Percentiles rank a stretch among this genome's conserved stretches.
These are phyloP conservation scores for Amanita rubescens DNA, from an alignment of 768 basidiomycete species.

Conservation along the genomic window DNA sequence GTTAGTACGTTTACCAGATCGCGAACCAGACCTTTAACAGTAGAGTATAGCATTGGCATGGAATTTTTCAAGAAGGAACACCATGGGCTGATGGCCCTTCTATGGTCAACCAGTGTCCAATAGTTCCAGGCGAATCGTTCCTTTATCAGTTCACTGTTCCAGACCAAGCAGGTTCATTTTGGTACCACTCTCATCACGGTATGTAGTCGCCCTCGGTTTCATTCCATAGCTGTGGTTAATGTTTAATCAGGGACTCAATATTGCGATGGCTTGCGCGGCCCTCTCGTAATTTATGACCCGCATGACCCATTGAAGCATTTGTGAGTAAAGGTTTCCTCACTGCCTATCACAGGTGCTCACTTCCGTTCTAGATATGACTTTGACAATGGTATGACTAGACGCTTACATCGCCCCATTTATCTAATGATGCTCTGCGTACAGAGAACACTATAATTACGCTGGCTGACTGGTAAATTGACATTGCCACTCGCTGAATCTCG, in stretches of 20 bases:
- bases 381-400: slow-evolving; percentile 9
- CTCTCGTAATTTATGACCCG: slow-evolving; percentile 17
- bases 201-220: slow-evolving; percentile 16
- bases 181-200: slow-evolving; percentile 26
- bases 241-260: slow-evolving; percentile 12
- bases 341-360: background rate
- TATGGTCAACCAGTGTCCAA: slow-evolving; percentile 36
- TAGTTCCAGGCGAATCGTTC: slow-evolving; percentile 29
- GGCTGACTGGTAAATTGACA: slow-evolving; percentile 35
- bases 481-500: background rate
- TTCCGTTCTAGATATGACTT: slow-evolving; percentile 18
- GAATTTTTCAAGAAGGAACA: slow-evolving; percentile 33
- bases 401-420: background rate
- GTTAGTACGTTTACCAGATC: slow-evolving; percentile 5
- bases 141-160: slow-evolving; percentile 27
- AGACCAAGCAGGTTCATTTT: slow-evolving; percentile 22
- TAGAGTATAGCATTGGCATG: slow-evolving; percentile 35
- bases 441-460: slow-evolving; percentile 39
- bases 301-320: slow-evolving; percentile 12
- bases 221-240: background rate
- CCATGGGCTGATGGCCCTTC: slow-evolving; percentile 30
- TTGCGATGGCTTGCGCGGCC: slow-evolving; percentile 19
- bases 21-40: background rate
- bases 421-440: background rate
- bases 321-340: background rate